Evolutionary conservation across 331 rosid genomes (phyloP).

Genomic region (Rhamnella rubrinervis): DNA sequence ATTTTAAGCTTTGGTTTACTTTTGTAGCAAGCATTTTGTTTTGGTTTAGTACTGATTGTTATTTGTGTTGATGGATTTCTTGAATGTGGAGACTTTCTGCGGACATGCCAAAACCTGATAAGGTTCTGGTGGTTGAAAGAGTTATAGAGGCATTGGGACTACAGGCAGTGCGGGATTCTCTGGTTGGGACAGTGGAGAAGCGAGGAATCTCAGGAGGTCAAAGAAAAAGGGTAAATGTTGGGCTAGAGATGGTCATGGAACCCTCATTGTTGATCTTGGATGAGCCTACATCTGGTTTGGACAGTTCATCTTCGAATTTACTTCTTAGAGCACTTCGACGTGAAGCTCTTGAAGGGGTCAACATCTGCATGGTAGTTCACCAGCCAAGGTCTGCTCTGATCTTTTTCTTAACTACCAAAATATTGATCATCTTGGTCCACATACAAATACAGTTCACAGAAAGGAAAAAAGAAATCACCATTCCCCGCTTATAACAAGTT

Average conservation of each 20-base stretch:
- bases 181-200: conserved; percentile 72
- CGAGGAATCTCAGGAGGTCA: conserved; percentile 85
- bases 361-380: conserved; percentile 83
- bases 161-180: conserved; percentile 67
- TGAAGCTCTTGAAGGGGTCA: conserved; percentile 82
- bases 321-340: conserved; percentile 74
- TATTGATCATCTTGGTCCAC: no score
- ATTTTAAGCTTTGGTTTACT: no score
- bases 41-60: conserved; percentile 13
- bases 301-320: conserved; percentile 71
- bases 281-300: conserved; percentile 80
- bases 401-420: background rate
- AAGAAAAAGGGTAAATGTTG: conserved; percentile 75
- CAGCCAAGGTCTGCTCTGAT: conserved; percentile 55
- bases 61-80: conserved; percentile 24
- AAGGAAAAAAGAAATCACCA: no score
- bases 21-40: background rate
- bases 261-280: conserved; percentile 76
- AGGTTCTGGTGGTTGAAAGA: conserved; percentile 81
- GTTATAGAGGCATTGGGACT: conserved; percentile 75
- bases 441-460: no score
- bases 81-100: conserved; percentile 51
- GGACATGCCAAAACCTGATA: conserved; percentile 74
- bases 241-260: conserved; percentile 82
- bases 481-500: no score